Evolutionary conservation across 1,284 basidiomycete genomes (phyloP).

Genomic region (Cutaneotrichosporon cavernicola): DNA sequence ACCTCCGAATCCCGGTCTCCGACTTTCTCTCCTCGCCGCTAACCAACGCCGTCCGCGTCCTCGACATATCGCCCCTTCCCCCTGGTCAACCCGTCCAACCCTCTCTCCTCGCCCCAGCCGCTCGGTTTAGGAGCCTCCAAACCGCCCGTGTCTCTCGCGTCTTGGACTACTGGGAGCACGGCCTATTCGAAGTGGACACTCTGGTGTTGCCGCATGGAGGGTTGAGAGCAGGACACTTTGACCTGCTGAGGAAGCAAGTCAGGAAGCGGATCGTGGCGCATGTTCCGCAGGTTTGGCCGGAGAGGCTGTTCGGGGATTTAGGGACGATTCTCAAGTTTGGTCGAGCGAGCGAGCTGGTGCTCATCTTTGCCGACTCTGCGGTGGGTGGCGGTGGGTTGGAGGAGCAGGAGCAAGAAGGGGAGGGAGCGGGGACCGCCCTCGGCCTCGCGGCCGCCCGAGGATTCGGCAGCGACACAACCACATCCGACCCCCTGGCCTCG

Average conservation of each 20-base stretch:
- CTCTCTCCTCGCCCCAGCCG: not conserved
- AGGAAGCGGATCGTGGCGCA: not conserved
- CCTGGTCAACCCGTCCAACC: not conserved
- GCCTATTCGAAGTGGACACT: constrained; percentile 4
- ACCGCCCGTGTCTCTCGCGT: not conserved
- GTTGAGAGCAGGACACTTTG: not conserved
- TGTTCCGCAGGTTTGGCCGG: not conserved
- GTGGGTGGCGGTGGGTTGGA: too few relatives aligned
- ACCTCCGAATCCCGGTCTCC: not conserved
- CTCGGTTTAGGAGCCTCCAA: not conserved
- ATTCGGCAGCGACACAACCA: not conserved
- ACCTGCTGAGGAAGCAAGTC: not conserved
- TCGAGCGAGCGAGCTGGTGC: not conserved
- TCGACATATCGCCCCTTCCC: constrained; percentile 1
- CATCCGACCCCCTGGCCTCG: not conserved
- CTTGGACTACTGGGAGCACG: constrained; percentile 8
- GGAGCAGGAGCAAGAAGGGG: not conserved
- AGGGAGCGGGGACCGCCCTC: not conserved
- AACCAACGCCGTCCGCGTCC: not conserved
- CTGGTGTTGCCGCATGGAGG: not conserved
- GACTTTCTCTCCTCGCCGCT: not conserved
- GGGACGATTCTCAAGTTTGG: constrained; percentile 2
- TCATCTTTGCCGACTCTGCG: not conserved
- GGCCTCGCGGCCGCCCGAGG: not conserved
- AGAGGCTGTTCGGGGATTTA: not conserved